Conservation (phyloP, 257 asterid genomes). For the Petunia secreta region DNA sequence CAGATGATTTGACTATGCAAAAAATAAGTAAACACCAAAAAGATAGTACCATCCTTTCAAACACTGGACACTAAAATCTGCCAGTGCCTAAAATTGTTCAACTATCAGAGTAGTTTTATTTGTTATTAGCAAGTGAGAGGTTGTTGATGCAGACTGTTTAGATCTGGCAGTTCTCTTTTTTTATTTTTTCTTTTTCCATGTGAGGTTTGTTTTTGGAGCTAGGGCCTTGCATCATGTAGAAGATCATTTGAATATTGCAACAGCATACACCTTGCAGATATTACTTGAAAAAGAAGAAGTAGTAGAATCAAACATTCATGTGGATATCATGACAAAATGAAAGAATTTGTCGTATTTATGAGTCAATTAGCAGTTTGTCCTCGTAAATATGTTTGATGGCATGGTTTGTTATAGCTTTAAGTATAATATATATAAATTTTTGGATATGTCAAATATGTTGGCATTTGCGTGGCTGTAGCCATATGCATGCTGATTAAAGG, state of each 20-base stretch:
- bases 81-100: not conserved
- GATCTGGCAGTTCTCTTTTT: not conserved
- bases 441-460: not conserved
- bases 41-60: not conserved
- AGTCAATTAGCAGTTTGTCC: not conserved
- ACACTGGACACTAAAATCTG: not conserved
- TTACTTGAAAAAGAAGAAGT: not conserved
- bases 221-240: not conserved
- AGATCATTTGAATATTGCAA: not conserved
- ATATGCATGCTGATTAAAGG: not conserved
- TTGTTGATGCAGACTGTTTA: not conserved
- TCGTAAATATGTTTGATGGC: not conserved
- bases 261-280: not conserved
- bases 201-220: not conserved
- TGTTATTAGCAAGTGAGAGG: not conserved
- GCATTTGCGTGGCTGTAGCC: not conserved
- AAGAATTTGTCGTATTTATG: not conserved
- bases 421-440: not conserved
- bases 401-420: not conserved
- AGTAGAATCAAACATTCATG: not conserved
- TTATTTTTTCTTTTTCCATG: not conserved
- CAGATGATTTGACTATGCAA: not conserved
- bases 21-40: not conserved
- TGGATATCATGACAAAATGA: constrained; percentile 12
- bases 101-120: not conserved